Evolutionary conservation across 2,329 filamentous ascomycete genomes (phyloP).

Genomic region (Trichoderma atroviride): DNA sequence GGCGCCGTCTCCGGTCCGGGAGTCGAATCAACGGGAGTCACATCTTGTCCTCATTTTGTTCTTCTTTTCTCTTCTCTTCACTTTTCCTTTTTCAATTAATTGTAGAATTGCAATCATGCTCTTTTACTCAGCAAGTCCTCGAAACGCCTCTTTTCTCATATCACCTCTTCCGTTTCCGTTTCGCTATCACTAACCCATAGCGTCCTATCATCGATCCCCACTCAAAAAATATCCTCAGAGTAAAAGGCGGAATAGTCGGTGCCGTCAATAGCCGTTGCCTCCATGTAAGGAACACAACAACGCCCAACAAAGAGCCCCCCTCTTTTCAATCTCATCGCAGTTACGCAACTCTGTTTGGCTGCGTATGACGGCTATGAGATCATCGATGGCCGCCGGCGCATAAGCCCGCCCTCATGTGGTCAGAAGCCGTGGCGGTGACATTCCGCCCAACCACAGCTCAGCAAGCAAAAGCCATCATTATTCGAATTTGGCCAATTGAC

Average conservation of each 20-base stretch:
- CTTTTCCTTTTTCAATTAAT: neutral
- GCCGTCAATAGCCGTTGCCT: slow-evolving; percentile 19
- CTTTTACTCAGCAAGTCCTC: neutral
- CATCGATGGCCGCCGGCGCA: slow-evolving; percentile 4
- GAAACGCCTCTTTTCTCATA: neutral
- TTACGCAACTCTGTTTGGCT: slow-evolving; percentile 2
- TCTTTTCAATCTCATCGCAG: neutral
- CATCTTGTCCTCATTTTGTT: neutral
- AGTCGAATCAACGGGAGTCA: neutral
- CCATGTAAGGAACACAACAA: neutral
- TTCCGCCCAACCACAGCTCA: neutral
- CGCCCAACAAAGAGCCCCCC: neutral
- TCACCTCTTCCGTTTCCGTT: slow-evolving; percentile 3
- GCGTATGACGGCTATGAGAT: slow-evolving; percentile 16
- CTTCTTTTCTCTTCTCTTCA: neutral
- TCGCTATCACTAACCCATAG: neutral
- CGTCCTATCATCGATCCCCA: neutral
- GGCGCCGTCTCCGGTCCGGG: neutral
- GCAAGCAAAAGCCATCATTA: neutral
- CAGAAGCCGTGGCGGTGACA: neutral
- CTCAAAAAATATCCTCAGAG: neutral
- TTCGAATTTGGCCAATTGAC: neutral
- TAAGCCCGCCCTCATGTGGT: slow-evolving; percentile 1
- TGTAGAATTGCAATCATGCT: neutral
- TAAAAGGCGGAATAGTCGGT: neutral